Evolutionary conservation across 2,329 filamentous ascomycete genomes (phyloP).

Genomic region (Cercospora sp.): DNA sequence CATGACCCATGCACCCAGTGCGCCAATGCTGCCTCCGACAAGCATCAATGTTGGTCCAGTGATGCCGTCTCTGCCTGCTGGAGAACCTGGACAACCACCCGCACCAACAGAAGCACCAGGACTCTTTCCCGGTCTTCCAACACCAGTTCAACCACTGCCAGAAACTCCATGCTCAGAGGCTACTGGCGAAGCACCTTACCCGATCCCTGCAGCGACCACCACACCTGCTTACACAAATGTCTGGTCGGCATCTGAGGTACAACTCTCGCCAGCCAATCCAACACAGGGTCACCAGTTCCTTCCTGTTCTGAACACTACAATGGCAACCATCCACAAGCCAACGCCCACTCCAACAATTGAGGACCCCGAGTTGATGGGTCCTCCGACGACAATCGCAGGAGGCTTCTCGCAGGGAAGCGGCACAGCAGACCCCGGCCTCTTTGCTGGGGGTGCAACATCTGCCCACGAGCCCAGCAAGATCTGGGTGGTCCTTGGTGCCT

Average conservation of each 20-base stretch:
- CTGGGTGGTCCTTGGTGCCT: background rate
- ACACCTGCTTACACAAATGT: conserved; percentile 1
- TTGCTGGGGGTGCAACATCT: background rate
- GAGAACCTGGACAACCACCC: background rate
- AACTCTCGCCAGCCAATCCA: background rate
- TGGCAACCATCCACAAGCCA: background rate
- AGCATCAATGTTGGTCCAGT: background rate
- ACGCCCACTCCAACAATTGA: background rate
- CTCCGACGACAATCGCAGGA: conserved; percentile 1
- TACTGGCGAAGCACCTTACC: background rate
- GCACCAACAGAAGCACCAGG: background rate
- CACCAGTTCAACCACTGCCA: background rate
- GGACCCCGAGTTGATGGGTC: background rate
- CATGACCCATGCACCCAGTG: conserved; percentile 5
- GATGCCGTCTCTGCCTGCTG: background rate
- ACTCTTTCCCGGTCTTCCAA: background rate
- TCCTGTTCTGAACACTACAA: background rate
- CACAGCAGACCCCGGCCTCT: conserved; percentile 3
- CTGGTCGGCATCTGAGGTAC: background rate
- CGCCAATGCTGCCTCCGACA: background rate
- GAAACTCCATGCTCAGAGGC: conserved; percentile 1
- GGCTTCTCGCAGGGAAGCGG: conserved; percentile 5
- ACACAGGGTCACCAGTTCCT: background rate
- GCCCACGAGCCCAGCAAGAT: background rate
- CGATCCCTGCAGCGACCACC: background rate